These are phyloP conservation scores for Fusarium dlaminii DNA, from an alignment of 2,329 filamentous ascomycete genomes.

Conservation along the genomic window DNA sequence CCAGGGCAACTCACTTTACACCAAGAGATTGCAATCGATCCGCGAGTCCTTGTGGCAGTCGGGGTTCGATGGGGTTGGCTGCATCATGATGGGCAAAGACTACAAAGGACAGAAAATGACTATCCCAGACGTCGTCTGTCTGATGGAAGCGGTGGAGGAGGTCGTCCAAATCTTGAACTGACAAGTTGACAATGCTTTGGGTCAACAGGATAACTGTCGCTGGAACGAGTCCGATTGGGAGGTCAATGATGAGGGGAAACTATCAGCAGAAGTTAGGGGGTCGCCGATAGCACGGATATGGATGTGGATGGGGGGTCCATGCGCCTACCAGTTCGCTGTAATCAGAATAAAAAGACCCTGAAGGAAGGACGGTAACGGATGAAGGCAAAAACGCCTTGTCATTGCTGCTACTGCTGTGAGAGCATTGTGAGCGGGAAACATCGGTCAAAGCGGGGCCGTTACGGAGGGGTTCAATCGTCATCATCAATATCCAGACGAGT, in stretches of 20 bases:
- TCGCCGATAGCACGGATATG: not conserved
- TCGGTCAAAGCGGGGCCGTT: not conserved
- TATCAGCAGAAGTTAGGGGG: not conserved
- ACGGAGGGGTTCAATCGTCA: fast-evolving
- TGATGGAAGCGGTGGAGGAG: not conserved
- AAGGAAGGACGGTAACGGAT: not conserved
- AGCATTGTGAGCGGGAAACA: not conserved
- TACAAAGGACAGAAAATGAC: not conserved
- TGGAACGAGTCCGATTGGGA: not conserved
- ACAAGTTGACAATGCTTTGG: not conserved
- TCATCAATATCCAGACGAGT: not conserved
- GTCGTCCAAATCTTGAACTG: fast-evolving
- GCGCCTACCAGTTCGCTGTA: not conserved
- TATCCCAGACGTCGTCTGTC: not conserved
- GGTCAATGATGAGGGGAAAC: not conserved
- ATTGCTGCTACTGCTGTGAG: not conserved
- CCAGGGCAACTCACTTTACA: not conserved
- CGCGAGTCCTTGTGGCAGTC: fast-evolving
- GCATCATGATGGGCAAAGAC: not conserved
- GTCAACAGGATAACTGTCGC: not conserved
- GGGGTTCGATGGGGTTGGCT: not conserved
- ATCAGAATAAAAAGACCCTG: not conserved
- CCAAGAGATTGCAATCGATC: not conserved
- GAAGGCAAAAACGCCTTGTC: not conserved
- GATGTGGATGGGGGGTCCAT: not conserved